Conservation (phyloP, 306 rosid species). For the Rosa persica region DNA sequence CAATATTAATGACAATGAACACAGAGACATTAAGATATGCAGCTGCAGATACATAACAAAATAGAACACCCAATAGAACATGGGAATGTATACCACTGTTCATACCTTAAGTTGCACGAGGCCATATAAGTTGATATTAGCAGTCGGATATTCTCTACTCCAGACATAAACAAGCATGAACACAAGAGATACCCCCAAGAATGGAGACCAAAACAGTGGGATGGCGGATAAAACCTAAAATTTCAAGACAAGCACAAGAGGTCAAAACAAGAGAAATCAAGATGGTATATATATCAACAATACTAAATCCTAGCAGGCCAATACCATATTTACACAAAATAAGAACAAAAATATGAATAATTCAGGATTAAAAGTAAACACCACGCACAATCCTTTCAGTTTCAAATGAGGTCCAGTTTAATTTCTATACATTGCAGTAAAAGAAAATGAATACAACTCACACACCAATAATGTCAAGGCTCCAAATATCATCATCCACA, state of each 20-base stretch:
- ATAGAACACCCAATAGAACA: conserved; percentile 7
- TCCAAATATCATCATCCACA: conserved; percentile 98
- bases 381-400: neutral
- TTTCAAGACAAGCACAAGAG: conserved; percentile 3
- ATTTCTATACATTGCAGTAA: neutral
- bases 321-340: conserved; percentile 6
- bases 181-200: conserved; percentile 82
- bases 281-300: conserved; percentile 19
- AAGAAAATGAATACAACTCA: conserved; percentile 20
- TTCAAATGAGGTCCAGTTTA: neutral
- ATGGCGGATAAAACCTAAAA: conserved; percentile 64
- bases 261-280: conserved; percentile 14
- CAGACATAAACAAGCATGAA: conserved; percentile 92
- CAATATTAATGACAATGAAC: conserved; percentile 10
- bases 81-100: neutral
- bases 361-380: neutral
- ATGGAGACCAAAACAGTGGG: conserved; percentile 57
- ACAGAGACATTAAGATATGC: conserved; percentile 18
- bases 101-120: conserved; percentile 84
- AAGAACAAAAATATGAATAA: neutral
- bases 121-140: conserved; percentile 82
- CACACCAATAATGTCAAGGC: conserved; percentile 64
- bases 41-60: conserved; percentile 15
- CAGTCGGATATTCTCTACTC: conserved; percentile 98
- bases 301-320: neutral